Evolutionary conservation across 305 asterid genomes (phyloP), one percentile per base, ranked within the genome.

Genomic region (Nicotiana rustica): DNA sequence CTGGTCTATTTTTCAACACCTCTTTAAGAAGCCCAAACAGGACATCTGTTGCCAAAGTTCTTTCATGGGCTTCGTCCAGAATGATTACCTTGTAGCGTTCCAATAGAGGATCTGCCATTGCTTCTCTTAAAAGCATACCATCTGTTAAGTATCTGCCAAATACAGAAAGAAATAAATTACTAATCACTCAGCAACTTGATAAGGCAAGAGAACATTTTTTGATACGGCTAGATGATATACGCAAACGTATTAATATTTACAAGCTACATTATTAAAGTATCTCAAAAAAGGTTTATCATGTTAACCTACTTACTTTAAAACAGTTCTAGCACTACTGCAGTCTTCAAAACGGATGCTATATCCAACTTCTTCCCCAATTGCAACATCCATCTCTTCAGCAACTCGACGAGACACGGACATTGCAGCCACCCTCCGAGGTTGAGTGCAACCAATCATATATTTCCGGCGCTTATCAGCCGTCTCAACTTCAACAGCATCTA

Each of bases 111-210:
- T 97, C 99, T 0, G 97, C 90, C 99, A 97, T 95, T 81, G 99
- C 99, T 89, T 97, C 99, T 88, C 99, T 95, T 87, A 95, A 67
- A 81, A 97, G 99, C 98, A 97, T 95, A 93, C 99, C 99, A 87
- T 97, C 99, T 8, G 99, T 97, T 52, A 97, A 85, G 85, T 97
- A 95, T 88, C 99, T 96, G 87, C n/a, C 7, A 65, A n/a, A 35
- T 59, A 52, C 68, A 82, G 64, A n/a, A 33, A 81, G 21, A 55
- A 76, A 70, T 49, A 68, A 82, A 71, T 76, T 56, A 80, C 67
- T 7, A 9, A 79, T 6, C 7, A 13, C 41, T 9, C 21, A 35
- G 62, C 56, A 33, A 8, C n/a, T 82, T 13, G 18, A 25, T 17
- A 44, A 10, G 35, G 21, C 17, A 17, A 52, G 55, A 84, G 47